Evolutionary conservation across 768 basidiomycete species (phyloP).

Genomic region (Russula griseocarnosa): DNA sequence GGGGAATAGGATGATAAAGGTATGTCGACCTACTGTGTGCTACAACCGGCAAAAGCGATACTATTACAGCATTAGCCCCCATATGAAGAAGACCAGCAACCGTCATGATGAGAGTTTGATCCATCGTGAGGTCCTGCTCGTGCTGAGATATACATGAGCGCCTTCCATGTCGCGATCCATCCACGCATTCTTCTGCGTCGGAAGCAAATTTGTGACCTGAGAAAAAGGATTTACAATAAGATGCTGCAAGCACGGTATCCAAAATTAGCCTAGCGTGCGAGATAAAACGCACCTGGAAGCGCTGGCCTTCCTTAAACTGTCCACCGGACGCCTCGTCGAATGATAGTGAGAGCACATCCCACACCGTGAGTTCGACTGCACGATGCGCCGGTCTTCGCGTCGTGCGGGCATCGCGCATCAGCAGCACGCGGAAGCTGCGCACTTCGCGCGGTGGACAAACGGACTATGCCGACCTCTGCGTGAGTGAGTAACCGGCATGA

Average conservation of each 20-base stretch:
- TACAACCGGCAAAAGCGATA: neutral
- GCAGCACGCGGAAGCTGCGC: conserved; percentile 23
- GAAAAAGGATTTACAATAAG: too few relatives aligned
- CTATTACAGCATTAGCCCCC: neutral
- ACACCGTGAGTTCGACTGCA: conserved; percentile 24
- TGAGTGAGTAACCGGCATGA: neutral
- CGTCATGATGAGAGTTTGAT: conserved; percentile 33
- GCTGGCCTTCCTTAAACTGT: conserved; percentile 24
- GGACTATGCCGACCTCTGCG: conserved; percentile 4
- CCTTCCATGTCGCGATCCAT: conserved; percentile 49
- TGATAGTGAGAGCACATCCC: conserved; percentile 24
- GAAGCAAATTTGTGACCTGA: conserved; percentile 67
- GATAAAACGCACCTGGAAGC: conserved; percentile 21
- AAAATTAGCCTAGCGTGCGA: too few relatives aligned
- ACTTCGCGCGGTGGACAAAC: conserved; percentile 28
- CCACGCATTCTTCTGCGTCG: conserved; percentile 68
- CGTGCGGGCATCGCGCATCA: conserved; percentile 24
- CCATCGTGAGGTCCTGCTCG: conserved; percentile 64
- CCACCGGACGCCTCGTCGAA: conserved; percentile 20
- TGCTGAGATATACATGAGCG: conserved; percentile 66
- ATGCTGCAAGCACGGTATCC: too few relatives aligned
- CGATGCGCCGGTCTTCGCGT: conserved; percentile 20
- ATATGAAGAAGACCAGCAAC: neutral
- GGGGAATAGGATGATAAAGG: neutral
- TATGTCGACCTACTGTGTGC: neutral